Evolutionary conservation across 2,329 filamentous ascomycete species (phyloP).

Genomic region (Diaporthe longicolla): DNA sequence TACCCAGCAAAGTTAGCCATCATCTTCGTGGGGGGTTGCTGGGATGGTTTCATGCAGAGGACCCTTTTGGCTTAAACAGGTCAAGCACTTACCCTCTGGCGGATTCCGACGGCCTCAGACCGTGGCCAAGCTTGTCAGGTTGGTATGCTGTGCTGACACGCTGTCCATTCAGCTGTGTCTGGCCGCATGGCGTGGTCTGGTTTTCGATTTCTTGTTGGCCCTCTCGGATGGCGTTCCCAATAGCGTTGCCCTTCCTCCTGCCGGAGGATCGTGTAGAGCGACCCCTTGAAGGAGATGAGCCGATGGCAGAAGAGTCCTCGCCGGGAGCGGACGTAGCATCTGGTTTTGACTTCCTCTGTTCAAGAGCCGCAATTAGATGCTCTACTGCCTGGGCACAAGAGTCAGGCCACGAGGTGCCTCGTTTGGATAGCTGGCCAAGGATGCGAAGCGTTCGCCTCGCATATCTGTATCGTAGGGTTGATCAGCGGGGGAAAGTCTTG

Average conservation of each 20-base stretch:
- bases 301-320: neutral
- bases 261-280: constrained; percentile 6
- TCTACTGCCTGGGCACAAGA: constrained; percentile 43
- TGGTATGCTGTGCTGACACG: neutral
- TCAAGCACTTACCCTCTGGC: neutral
- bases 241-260: neutral
- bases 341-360: constrained; percentile 35
- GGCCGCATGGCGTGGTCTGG: neutral
- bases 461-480: constrained; percentile 34
- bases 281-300: too few relatives aligned
- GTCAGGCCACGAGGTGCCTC: constrained; percentile 44
- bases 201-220: neutral
- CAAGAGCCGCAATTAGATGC: constrained; percentile 41
- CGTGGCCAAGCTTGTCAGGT: neutral
- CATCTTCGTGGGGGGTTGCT: neutral
- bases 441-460: constrained; percentile 42
- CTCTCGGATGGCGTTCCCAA: neutral
- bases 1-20: neutral
- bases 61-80: neutral
- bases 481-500: neutral
- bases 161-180: neutral
- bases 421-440: constrained; percentile 41
- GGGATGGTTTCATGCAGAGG: neutral
- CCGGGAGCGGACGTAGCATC: neutral
- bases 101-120: neutral